A percentile compares a stretch with the other conserved stretches of the same genome.
phyloP scores from a whole-genome alignment of 2,329 filamentous ascomycete species.

The Penicillium sp. region DNA sequence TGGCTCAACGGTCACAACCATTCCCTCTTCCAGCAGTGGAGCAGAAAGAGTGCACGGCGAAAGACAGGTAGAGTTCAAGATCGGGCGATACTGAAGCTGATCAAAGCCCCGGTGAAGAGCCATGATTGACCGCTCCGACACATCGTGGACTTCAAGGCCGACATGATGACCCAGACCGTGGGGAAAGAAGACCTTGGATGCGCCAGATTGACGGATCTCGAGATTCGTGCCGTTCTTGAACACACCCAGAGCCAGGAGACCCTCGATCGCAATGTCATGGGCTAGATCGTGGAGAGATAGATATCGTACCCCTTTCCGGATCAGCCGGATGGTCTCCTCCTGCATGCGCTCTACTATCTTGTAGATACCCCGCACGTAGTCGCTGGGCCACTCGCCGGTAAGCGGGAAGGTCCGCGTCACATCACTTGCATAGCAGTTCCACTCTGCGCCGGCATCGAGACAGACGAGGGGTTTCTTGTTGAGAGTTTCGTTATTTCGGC shows the following conservation, averaged over 20 bases:
- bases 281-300: slow-evolving; percentile 78
- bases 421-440: slow-evolving; percentile 69
- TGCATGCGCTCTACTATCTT: slow-evolving; percentile 87
- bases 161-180: slow-evolving; percentile 61
- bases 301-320: slow-evolving; percentile 75
- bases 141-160: slow-evolving; percentile 48
- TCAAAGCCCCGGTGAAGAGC: slow-evolving; percentile 13
- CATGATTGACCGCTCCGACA: slow-evolving; percentile 40
- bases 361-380: slow-evolving; percentile 73
- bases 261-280: slow-evolving; percentile 78
- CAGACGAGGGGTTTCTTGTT: slow-evolving; percentile 74
- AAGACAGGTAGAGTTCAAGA: slow-evolving; percentile 14
- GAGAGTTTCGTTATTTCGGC: slow-evolving; percentile 71
- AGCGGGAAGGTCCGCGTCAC: slow-evolving; percentile 88
- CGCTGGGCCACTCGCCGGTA: slow-evolving; percentile 59
- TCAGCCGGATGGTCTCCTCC: slow-evolving; percentile 67
- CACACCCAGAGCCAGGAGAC: slow-evolving; percentile 73
- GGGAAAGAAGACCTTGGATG: slow-evolving; percentile 43
- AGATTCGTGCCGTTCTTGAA: slow-evolving; percentile 63
- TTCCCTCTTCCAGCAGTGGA: slow-evolving; percentile 49
- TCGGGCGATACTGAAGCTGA: neutral
- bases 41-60: slow-evolving; percentile 37
- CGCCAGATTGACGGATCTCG: slow-evolving; percentile 40
- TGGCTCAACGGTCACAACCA: slow-evolving; percentile 59
- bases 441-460: slow-evolving; percentile 80